A percentile compares a stretch with the other conserved stretches of the same genome.
Evolutionary conservation across 352 stramenopile species (phyloP).

Genomic region (Pythium sp.): DNA sequence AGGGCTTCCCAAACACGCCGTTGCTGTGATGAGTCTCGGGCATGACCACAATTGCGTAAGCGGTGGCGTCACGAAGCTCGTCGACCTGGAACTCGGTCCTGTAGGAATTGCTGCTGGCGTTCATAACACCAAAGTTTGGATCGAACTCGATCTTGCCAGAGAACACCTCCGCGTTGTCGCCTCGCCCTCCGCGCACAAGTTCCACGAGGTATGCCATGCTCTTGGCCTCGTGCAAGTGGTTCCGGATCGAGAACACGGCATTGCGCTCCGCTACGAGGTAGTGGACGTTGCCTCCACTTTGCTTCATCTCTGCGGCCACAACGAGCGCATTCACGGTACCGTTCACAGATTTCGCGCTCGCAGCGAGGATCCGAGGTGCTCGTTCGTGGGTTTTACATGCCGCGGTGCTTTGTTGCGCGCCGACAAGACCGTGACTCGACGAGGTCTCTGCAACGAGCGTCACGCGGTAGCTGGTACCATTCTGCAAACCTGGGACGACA

Average conservation of each 20-base stretch:
- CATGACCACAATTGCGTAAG: constrained; percentile 57
- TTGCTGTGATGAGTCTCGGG: constrained; percentile 61
- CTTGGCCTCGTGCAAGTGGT: constrained; percentile 29
- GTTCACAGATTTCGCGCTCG: constrained; percentile 34
- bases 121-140: background rate
- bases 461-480: constrained; percentile 47
- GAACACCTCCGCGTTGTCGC: constrained; percentile 12
- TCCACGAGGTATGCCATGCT: constrained; percentile 28
- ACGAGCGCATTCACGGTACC: constrained; percentile 45
- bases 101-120: background rate
- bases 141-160: constrained; percentile 14
- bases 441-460: constrained; percentile 45
- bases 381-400: constrained; percentile 44
- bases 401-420: constrained; percentile 21
- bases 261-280: constrained; percentile 31
- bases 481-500: constrained; percentile 39
- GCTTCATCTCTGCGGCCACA: constrained; percentile 39
- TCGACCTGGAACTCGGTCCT: constrained; percentile 34
- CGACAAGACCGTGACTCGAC: constrained; percentile 49
- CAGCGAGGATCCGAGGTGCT: constrained; percentile 41
- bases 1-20: constrained; percentile 55
- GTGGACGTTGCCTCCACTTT: constrained; percentile 42
- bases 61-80: constrained; percentile 39
- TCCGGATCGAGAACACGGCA: constrained; percentile 18
- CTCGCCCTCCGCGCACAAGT: constrained; percentile 19